These are phyloP conservation scores for Pythium guiyangense DNA, from an alignment of 352 stramenopile species.

Conservation along the genomic window DNA sequence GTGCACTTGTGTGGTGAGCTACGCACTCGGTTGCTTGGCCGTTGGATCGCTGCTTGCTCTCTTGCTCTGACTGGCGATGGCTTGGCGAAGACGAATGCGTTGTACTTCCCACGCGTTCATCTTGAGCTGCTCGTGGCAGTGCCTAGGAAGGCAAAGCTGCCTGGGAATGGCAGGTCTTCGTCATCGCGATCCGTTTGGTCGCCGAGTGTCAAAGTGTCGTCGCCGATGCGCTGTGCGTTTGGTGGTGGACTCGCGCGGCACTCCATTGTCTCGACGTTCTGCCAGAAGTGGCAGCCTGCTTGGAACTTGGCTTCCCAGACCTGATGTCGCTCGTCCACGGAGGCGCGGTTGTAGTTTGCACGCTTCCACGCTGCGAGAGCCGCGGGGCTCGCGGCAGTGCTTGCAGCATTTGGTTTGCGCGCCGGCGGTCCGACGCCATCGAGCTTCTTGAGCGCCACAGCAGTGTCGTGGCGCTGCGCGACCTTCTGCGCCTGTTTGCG, in stretches of 20 bases:
- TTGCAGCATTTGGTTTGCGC: slow-evolving; percentile 18
- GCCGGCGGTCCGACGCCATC: slow-evolving; percentile 19
- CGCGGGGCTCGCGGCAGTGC: slow-evolving; percentile 9
- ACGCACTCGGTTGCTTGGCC: too few relatives aligned
- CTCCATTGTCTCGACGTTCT: slow-evolving; percentile 64
- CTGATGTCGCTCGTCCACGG: slow-evolving; percentile 26
- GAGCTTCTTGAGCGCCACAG: slow-evolving; percentile 39
- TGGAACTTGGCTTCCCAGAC: slow-evolving; percentile 61
- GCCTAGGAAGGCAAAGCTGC: slow-evolving; percentile 62
- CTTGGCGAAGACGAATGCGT: too few relatives aligned
- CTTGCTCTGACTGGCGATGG: too few relatives aligned
- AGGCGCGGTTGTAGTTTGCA: slow-evolving; percentile 18
- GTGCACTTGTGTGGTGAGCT: too few relatives aligned
- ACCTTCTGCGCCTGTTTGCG: slow-evolving; percentile 75
- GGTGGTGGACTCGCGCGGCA: slow-evolving; percentile 28
- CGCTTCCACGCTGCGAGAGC: slow-evolving; percentile 31
- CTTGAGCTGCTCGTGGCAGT: too few relatives aligned
- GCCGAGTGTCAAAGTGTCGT: background rate
- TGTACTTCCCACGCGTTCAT: too few relatives aligned
- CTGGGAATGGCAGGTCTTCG: slow-evolving; percentile 45
- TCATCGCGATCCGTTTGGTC: slow-evolving; percentile 11
- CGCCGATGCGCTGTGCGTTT: slow-evolving; percentile 7
- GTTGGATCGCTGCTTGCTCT: too few relatives aligned
- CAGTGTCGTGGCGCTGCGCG: slow-evolving; percentile 36
- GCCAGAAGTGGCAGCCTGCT: slow-evolving; percentile 73